Base-by-base conservation (phyloP, 257 asterid genomes). In the Ehretia macrophylla region DNA sequence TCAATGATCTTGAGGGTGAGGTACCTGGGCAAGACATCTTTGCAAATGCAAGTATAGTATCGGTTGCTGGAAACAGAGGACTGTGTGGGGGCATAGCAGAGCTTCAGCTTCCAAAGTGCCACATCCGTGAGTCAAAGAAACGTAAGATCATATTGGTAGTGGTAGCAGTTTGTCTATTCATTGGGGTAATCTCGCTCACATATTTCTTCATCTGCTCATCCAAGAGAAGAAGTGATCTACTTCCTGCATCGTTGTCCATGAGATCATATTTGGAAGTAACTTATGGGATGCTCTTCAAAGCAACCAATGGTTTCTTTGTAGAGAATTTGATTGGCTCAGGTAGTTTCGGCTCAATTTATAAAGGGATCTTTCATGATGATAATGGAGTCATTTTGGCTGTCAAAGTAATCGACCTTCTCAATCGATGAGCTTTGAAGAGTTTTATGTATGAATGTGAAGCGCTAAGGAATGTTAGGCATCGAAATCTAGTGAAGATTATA, bases 221-320 rank as follows among this genome's bases (percentile, higher is more conserved):
- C 55, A 22, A 47, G n/a, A n/a, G n/a, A 23, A 42, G 14, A 42
- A 0, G 14, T 12, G 21, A 10, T 32, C 21, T 64, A 18, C 64
- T n/a, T 11, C 56, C 14, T 17, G 17, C 54, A 62, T 21, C 53
- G n/a, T 0, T 21, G 19, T 48, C 10, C 12, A 48, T 19, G 3
- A 47, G 37, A 17, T 68, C 55, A 0, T 20, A 16, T n/a, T 40
- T 62, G 54, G 38, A 50, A 17, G 22, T 72, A 17, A 62, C 78
- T 27, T 72, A 56, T 11, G 51, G 50, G 14, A 45, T 13, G 22
- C 63, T 67, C 44, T 47, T 35, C 4, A 72, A 67, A 58, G 63
- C 68, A 37, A 72, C 78, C 0, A 39, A 72, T 51, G 78, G 74
- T n/a, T 72, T 67, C 66, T 72, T 74, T 1, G 55, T 57, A 18